Conservation (phyloP, 768 basidiomycete genomes). For the Termitomyces sp. region DNA sequence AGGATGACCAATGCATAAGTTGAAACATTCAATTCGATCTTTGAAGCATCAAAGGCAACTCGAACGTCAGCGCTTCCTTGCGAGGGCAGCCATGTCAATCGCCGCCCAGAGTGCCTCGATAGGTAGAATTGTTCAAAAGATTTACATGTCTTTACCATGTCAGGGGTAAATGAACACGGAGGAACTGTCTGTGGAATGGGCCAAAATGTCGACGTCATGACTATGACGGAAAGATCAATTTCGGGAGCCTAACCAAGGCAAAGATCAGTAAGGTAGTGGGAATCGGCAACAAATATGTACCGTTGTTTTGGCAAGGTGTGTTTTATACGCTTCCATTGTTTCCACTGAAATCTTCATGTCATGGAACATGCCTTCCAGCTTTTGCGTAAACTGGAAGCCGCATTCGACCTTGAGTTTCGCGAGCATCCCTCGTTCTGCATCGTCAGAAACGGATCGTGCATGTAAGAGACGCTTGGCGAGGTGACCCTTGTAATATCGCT, state of each 20-base stretch:
- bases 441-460: slow-evolving; percentile 89
- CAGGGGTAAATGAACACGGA: slow-evolving; percentile 64
- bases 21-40: slow-evolving; percentile 90
- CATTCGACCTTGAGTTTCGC: slow-evolving; percentile 96
- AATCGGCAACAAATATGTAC: slow-evolving; percentile 39
- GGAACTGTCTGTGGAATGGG: slow-evolving; percentile 70
- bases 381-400: slow-evolving; percentile 95
- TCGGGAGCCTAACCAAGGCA: slow-evolving; percentile 53
- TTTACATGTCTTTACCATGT: slow-evolving; percentile 61
- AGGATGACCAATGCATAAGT: slow-evolving; percentile 88
- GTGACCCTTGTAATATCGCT: slow-evolving; percentile 96
- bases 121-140: slow-evolving; percentile 91
- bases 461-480: slow-evolving; percentile 89
- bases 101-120: slow-evolving; percentile 82
- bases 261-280: slow-evolving; percentile 8
- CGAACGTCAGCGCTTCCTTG: slow-evolving; percentile 89
- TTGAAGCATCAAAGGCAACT: slow-evolving; percentile 72
- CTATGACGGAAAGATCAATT: slow-evolving; percentile 81
- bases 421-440: slow-evolving; percentile 96
- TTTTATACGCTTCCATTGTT: slow-evolving; percentile 71
- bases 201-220: slow-evolving; percentile 98
- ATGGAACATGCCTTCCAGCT: slow-evolving; percentile 98
- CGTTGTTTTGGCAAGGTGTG: slow-evolving; percentile 51
- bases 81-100: slow-evolving; percentile 89
- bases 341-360: slow-evolving; percentile 91